These are phyloP conservation scores for Talaromyces borbonicus DNA, from an alignment of 495 filamentous ascomycete genomes.

Conservation along the genomic window DNA sequence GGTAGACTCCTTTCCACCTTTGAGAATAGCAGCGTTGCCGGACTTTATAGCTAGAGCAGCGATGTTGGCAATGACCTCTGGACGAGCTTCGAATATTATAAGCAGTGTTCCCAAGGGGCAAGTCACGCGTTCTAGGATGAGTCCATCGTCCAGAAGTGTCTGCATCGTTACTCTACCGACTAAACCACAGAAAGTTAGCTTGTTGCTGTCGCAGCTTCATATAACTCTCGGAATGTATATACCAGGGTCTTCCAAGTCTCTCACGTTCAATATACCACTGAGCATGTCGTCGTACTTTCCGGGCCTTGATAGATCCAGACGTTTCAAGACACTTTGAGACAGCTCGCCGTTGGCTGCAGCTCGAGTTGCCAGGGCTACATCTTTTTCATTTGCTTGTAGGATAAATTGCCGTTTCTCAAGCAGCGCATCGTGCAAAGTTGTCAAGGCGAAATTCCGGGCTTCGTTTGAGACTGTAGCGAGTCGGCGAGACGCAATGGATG, in stretches of 20 bases:
- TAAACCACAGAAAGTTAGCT: too few relatives aligned
- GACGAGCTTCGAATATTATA: slow-evolving; percentile 96
- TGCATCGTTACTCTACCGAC: slow-evolving; percentile 78
- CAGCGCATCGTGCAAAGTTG: slow-evolving; percentile 66
- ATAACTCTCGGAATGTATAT: too few relatives aligned
- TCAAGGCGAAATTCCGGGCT: slow-evolving; percentile 75
- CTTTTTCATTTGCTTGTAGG: slow-evolving; percentile 73
- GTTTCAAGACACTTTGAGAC: slow-evolving; percentile 78
- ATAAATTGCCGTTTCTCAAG: slow-evolving; percentile 58
- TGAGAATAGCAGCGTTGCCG: slow-evolving; percentile 92
- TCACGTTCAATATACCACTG: slow-evolving; percentile 84
- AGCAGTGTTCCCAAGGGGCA: slow-evolving; percentile 93
- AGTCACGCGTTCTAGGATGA: slow-evolving; percentile 74
- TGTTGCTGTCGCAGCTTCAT: too few relatives aligned
- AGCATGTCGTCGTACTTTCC: slow-evolving; percentile 99
- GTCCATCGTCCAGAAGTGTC: slow-evolving; percentile 80
- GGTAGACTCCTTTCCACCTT: slow-evolving; percentile 93
- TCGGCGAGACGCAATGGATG: slow-evolving; percentile 59
- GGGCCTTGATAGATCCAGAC: slow-evolving; percentile 71
- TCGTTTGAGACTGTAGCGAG: slow-evolving; percentile 54
- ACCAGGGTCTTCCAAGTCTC: slow-evolving; percentile 82
- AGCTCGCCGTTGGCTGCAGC: slow-evolving; percentile 65
- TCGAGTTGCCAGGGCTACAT: slow-evolving; percentile 61
- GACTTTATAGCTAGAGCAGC: slow-evolving; percentile 96
- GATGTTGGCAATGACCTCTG: slow-evolving; percentile 98